phyloP scores from a whole-genome alignment of 2,329 filamentous ascomycete genomes.

The Exserohilum turcica region DNA sequence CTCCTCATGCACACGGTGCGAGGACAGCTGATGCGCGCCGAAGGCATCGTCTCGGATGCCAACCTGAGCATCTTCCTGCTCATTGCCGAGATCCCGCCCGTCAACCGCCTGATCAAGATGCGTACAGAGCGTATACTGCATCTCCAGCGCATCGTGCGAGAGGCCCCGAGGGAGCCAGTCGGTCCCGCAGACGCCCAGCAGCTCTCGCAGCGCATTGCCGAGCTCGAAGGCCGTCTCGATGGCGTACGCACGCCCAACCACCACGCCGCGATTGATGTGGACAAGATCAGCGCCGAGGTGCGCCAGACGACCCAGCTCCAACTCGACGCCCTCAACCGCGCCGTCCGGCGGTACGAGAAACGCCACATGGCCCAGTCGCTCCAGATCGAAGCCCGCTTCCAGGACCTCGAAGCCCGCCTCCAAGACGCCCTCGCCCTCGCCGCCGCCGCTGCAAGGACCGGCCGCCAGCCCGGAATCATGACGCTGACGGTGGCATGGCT shows the following conservation, averaged over 20 bases:
- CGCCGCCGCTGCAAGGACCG: slow-evolving; percentile 62
- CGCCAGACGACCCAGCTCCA: slow-evolving; percentile 75
- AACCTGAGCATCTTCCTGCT: slow-evolving; percentile 91
- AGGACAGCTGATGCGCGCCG: slow-evolving; percentile 79
- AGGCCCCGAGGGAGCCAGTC: slow-evolving; percentile 26
- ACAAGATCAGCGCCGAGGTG: slow-evolving; percentile 59
- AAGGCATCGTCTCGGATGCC: slow-evolving; percentile 87
- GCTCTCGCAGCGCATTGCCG: slow-evolving; percentile 68
- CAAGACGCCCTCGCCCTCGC: slow-evolving; percentile 82
- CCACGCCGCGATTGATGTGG: slow-evolving; percentile 43
- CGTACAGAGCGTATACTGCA: slow-evolving; percentile 79
- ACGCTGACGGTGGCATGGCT: slow-evolving; percentile 37
- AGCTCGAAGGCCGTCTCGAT: slow-evolving; percentile 66
- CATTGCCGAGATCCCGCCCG: slow-evolving; percentile 81
- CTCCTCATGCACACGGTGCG: slow-evolving; percentile 83
- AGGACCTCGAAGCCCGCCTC: slow-evolving; percentile 71
- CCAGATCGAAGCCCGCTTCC: slow-evolving; percentile 76
- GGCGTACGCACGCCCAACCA: slow-evolving; percentile 45
- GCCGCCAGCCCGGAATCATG: slow-evolving; percentile 43
- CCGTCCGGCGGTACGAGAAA: slow-evolving; percentile 90
- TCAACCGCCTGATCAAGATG: slow-evolving; percentile 80
- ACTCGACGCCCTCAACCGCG: slow-evolving; percentile 84
- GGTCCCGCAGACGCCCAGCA: slow-evolving; percentile 29
- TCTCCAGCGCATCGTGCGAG: slow-evolving; percentile 72
- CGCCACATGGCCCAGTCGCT: slow-evolving; percentile 75